Base-by-base conservation (phyloP, 306 rosid genomes). In the Carpinus fangiana region DNA sequence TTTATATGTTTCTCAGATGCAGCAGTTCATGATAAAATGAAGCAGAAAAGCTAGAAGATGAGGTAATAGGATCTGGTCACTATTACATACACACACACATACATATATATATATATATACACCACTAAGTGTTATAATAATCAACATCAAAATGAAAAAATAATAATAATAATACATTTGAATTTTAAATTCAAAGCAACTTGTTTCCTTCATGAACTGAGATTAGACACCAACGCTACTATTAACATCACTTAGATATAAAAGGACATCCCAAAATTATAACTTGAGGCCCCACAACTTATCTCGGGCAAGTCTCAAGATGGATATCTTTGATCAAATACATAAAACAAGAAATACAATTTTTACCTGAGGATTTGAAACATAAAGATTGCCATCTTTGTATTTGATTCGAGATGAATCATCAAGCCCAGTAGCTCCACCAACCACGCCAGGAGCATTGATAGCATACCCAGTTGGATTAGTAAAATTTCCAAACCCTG, bases 391-490 rank as follows among this genome's bases (percentile, higher is more conserved):
- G 54, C 89, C 90, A 83, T 93, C 99, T 80, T 93, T 96, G 89
- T 90, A 96, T 84, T 96, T 96, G 72, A 96, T 84, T 75, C 96
- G 90, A 72, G 97, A 93, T 65, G 98, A 90, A 84, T 96, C 99
- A 78, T 96, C 99, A 21, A 93, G 80, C 76, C 86, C 90, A 17
- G 93, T 21, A 23, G 97, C 93, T 80, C 93, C 89, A 50, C 98
- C 99, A 76, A 91, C 93, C 46, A 91, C 97, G 45, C 99, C 96
- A 46, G 95, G 94, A 81, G 93, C 73, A 57, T 87, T 90, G 76
- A 96, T 88, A 74, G 98, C 91, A 88, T 93, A 93, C 56, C 97
- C 98, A 46, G 88, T 79, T 57, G 98, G 93, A 75, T 83, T 95
- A 72, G 89, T 80, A 77, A 90, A 95, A 82, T 86, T 93, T 64